phyloP scores from a whole-genome alignment of 2,329 filamentous ascomycete genomes.

The Nothophaeocryptopus gaeumannii region DNA sequence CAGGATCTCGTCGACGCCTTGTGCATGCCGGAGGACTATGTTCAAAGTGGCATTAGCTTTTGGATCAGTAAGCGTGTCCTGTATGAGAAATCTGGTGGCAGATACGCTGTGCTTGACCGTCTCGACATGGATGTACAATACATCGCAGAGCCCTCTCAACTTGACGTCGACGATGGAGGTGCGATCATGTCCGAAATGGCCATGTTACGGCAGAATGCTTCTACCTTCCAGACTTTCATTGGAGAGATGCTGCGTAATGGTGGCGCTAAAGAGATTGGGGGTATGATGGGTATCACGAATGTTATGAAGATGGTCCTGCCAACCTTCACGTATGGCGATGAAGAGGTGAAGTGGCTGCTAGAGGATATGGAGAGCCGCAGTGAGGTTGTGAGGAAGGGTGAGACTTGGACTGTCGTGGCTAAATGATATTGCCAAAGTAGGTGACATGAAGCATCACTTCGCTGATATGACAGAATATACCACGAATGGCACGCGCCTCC shows the following conservation, averaged over 20 bases:
- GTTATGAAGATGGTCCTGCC: conserved; percentile 92
- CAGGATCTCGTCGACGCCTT: conserved; percentile 53
- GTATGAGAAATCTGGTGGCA: conserved; percentile 51
- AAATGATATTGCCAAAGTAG: too few species aligned
- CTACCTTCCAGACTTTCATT: conserved; percentile 88
- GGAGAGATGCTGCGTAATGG: conserved; percentile 93
- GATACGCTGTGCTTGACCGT: conserved; percentile 67
- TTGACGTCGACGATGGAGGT: conserved; percentile 42
- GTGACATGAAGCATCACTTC: too few species aligned
- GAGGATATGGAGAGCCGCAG: conserved; percentile 71
- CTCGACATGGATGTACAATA: conserved; percentile 41
- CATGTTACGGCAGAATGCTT: conserved; percentile 64
- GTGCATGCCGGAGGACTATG: conserved; percentile 70
- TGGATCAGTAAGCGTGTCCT: conserved; percentile 71
- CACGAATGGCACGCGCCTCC: too few species aligned
- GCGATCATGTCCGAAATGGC: conserved; percentile 53
- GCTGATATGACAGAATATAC: too few species aligned
- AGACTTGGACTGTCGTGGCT: conserved; percentile 29
- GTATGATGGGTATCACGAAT: conserved; percentile 85
- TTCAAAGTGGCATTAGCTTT: conserved; percentile 65
- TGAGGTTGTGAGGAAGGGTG: conserved; percentile 52
- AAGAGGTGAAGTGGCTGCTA: conserved; percentile 80
- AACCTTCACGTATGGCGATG: conserved; percentile 84
- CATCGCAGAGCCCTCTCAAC: conserved; percentile 33
- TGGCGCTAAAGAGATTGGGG: conserved; percentile 47